Percentiles rank a stretch among this genome's conserved stretches.
Conservation (phyloP, 192 early-diverging fungal species). For the Entomortierella parvispora region DNA sequence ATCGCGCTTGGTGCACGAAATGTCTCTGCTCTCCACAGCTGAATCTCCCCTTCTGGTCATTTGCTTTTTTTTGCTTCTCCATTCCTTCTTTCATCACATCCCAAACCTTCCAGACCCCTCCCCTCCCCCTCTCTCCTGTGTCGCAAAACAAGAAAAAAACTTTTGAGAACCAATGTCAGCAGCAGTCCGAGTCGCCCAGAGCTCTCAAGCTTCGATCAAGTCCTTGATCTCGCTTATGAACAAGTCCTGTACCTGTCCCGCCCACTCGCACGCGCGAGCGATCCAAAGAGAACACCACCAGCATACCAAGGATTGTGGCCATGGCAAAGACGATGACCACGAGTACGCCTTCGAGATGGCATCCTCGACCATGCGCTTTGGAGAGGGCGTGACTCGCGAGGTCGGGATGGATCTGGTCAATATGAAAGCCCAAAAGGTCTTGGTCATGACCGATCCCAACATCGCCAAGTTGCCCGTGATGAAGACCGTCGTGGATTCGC, state of each 20-base stretch:
- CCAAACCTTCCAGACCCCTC: neutral
- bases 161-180: conserved; percentile 23
- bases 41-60: neutral
- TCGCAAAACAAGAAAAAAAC: neutral
- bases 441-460: conserved; percentile 85
- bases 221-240: conserved; percentile 53
- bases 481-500: conserved; percentile 79
- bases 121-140: neutral
- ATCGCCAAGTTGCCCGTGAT: conserved; percentile 80
- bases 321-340: conserved; percentile 9
- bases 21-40: neutral
- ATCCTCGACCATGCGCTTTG: conserved; percentile 88
- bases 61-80: neutral
- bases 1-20: neutral
- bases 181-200: conserved; percentile 40
- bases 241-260: conserved; percentile 51
- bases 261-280: conserved; percentile 40
- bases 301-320: conserved; percentile 21
- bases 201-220: conserved; percentile 42
- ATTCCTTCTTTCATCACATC: neutral
- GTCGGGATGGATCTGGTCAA: conserved; percentile 87
- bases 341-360: conserved; percentile 92
- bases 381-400: conserved; percentile 83
- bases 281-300: conserved; percentile 21
- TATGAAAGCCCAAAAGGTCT: conserved; percentile 82